These are phyloP conservation scores for Picea glauca DNA, from an alignment of 75 land plant species.

Conservation along the genomic window DNA sequence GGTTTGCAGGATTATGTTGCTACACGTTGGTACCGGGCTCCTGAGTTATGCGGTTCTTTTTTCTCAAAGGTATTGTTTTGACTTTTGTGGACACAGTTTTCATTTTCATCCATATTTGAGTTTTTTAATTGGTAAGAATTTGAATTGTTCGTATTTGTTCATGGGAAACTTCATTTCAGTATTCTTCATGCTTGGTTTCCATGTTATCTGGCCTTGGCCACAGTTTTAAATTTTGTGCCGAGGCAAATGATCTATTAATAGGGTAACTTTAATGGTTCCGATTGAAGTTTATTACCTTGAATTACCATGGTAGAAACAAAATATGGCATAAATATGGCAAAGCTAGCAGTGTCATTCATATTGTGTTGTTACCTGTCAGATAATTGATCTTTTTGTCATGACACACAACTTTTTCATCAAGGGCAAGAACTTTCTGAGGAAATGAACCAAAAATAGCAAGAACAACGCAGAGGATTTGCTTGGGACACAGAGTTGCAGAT, in stretches of 20 bases:
- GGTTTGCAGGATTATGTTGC: constrained; percentile 78
- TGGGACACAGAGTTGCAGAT: no score
- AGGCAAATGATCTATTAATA: background rate
- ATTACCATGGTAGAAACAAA: background rate
- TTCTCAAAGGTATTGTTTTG: constrained; percentile 63
- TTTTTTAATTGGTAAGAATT: background rate
- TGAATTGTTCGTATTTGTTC: background rate
- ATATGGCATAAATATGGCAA: background rate
- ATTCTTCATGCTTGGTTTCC: background rate
- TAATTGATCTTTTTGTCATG: no score
- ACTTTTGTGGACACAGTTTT: background rate
- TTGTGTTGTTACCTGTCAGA: no score
- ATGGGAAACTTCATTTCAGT: background rate
- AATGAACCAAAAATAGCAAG: no score
- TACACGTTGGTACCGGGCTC: constrained; percentile 83
- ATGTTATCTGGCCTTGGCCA: background rate
- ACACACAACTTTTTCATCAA: no score
- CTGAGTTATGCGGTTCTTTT: constrained; percentile 83
- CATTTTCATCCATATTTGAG: background rate
- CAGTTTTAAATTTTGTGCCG: background rate
- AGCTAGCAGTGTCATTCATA: background rate
- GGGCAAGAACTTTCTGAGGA: no score
- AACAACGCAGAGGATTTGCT: no score
- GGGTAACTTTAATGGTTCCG: background rate
- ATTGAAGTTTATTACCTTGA: background rate